These are phyloP conservation scores for Cladophialophora exuberans DNA, from an alignment of 2,329 filamentous ascomycete species.

Conservation along the genomic window DNA sequence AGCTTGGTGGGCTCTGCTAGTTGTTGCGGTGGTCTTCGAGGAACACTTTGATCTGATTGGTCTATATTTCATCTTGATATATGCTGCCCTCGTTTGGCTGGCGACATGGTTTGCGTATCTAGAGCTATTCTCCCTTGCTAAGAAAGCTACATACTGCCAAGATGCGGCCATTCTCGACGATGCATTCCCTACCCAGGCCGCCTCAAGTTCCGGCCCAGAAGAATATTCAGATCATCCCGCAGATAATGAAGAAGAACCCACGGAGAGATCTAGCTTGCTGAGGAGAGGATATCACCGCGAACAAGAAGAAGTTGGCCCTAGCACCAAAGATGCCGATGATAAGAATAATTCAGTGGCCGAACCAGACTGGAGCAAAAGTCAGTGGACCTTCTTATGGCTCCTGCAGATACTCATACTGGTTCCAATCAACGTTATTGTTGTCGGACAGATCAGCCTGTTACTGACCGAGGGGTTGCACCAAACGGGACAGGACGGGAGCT, in stretches of 20 bases:
- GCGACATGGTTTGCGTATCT: conserved; percentile 74
- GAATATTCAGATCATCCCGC: conserved; percentile 44
- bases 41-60: conserved; percentile 72
- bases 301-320: conserved; percentile 28
- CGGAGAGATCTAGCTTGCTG: conserved; percentile 30
- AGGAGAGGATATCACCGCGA: conserved; percentile 31
- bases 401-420: conserved; percentile 80
- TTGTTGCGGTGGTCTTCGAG: conserved; percentile 74
- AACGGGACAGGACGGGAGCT: conserved; percentile 81
- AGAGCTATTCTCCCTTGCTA: conserved; percentile 77
- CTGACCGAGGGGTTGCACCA: conserved; percentile 74
- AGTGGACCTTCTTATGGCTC: conserved; percentile 86
- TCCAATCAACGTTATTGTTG: conserved; percentile 75
- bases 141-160: conserved; percentile 70
- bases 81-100: conserved; percentile 74
- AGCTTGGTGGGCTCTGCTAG: conserved; percentile 72
- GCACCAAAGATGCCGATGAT: conserved; percentile 29
- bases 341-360: conserved; percentile 53
- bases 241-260: conserved; percentile 38
- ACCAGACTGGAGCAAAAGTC: conserved; percentile 78
- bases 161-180: conserved; percentile 55
- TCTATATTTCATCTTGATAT: conserved; percentile 80
- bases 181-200: conserved; percentile 35
- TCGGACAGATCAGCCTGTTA: conserved; percentile 75
- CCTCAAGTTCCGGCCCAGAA: conserved; percentile 22